Evolutionary conservation across 2,329 filamentous ascomycete genomes (phyloP).

Genomic region (Ilyonectria robusta): DNA sequence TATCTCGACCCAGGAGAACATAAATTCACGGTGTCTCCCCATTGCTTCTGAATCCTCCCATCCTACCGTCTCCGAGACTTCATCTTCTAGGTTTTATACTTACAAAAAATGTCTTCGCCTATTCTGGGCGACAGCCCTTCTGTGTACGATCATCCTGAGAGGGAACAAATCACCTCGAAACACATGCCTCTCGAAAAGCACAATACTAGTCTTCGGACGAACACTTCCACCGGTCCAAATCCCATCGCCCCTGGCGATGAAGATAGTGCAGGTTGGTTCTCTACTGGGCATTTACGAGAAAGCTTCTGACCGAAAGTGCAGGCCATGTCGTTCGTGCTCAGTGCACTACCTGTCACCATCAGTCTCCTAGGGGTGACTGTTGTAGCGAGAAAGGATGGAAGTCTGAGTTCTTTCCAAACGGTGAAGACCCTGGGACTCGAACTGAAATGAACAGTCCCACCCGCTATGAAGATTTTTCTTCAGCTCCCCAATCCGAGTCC

Average conservation of each 20-base stretch:
- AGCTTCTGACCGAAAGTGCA: background rate
- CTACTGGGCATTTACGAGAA: background rate
- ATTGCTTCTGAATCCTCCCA: background rate
- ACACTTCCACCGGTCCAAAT: background rate
- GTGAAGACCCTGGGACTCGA: background rate
- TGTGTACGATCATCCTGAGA: background rate
- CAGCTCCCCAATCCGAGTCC: background rate
- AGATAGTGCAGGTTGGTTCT: background rate
- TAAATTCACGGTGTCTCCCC: background rate
- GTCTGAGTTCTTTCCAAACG: background rate
- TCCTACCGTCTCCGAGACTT: background rate
- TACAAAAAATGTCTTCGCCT: background rate
- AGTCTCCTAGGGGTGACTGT: background rate
- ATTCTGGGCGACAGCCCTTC: background rate
- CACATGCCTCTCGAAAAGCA: background rate
- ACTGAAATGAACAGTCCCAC: background rate
- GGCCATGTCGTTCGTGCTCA: background rate
- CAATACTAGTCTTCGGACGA: background rate
- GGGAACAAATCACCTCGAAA: background rate
- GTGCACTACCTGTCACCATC: background rate
- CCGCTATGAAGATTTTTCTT: background rate
- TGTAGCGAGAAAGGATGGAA: background rate
- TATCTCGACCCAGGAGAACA: background rate
- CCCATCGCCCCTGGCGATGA: background rate
- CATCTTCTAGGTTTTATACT: background rate